phyloP scores from a whole-genome alignment of 179 eudicot species.

The Beta corolliflora region DNA sequence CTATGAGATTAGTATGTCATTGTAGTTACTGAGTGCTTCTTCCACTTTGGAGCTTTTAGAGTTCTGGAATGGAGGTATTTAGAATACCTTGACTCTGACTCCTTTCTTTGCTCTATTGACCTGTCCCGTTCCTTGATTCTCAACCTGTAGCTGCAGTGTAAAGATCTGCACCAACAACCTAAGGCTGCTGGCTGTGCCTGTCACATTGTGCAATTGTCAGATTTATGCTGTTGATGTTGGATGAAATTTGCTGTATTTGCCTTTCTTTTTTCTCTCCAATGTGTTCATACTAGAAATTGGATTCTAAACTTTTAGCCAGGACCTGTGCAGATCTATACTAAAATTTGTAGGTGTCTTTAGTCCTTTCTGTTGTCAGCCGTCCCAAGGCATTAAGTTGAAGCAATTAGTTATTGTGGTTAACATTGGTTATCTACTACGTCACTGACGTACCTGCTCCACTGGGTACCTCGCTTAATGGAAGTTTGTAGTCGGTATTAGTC shows the following conservation, averaged over 20 bases:
- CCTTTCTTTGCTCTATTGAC: neutral
- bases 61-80: neutral
- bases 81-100: neutral
- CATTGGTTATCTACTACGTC: too few species aligned
- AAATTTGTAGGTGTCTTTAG: too few species aligned
- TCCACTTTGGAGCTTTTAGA: neutral
- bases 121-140: neutral
- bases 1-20: neutral
- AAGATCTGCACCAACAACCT: neutral
- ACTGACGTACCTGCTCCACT: neutral
- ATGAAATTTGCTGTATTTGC: neutral
- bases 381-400: too few species aligned
- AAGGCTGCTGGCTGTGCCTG: neutral
- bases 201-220: neutral
- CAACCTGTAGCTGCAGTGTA: neutral
- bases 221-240: neutral
- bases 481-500: neutral
- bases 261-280: neutral
- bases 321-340: neutral
- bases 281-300: neutral
- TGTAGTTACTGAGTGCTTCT: neutral
- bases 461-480: neutral
- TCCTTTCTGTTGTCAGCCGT: too few species aligned
- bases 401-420: too few species aligned
- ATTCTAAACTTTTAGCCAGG: neutral